Evolutionary conservation across 2,329 filamentous ascomycete species (phyloP), one percentile per base, ranked within the genome.

Genomic region (Capronia americana): DNA sequence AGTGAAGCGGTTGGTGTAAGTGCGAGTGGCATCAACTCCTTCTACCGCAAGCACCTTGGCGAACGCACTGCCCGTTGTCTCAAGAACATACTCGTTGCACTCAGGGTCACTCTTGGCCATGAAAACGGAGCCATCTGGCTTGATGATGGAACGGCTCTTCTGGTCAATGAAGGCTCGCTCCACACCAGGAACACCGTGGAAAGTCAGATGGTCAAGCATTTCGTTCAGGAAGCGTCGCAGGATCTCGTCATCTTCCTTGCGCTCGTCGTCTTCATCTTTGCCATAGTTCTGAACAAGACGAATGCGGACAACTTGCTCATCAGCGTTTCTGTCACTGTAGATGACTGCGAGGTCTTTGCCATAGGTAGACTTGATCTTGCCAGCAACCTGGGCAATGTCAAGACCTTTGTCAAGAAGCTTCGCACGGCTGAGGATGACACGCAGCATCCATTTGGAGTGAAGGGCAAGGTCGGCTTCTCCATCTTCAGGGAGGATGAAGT

Each of bases 261-360:
- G 86, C 20, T 87, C 85, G 10, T 94, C 91, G 12, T 91, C 90
- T 75, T 92, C 90, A 54, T 89, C 87, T 57, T 90, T 89, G 57
- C 87, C 85, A 68, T 87, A 84, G 55, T 86, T 82, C 73, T 85
- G 83, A 68, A 96, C 88, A 74, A 93, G 90, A 70, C 95, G 91
- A 71, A 97, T 90, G 77, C 95, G 95, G 73, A 99, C 92, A 54
- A 98, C 90, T 77, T 96, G 93, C 77, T 96, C 89, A 71, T 97
- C 93, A 10, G 94, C 93, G 78, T 99, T 99, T 83, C 97, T 95
- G 79, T 99, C 95, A 79, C 93, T 97, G 84, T 96, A 97, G 67
- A 99, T 93, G 71, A 99, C 89, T 14, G 92, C 92, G 73, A 98
- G 83, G 78, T 97, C 93, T 69, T 86, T 88, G 23, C 88, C 86